phyloP scores from a whole-genome alignment of 805 yeast genomes.

The Yamadazyma scolyti region DNA sequence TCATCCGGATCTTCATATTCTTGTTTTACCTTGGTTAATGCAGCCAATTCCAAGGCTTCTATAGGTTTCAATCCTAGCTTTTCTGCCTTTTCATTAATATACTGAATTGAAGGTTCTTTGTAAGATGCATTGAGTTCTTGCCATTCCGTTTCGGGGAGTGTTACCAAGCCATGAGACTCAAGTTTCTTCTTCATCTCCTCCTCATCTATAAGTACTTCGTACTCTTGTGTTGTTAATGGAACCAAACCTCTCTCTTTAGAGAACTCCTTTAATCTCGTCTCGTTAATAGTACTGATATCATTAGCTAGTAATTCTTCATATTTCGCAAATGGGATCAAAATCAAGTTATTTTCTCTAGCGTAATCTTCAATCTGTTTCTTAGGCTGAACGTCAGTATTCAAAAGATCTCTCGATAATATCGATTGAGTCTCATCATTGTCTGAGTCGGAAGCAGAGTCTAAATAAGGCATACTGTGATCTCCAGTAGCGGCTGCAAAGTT shows the following conservation, averaged over 20 bases:
- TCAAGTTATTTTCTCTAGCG: constrained; percentile 26
- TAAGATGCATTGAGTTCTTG: constrained; percentile 15
- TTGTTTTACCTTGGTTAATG: neutral
- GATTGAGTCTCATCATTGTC: constrained; percentile 7
- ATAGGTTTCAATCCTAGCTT: constrained; percentile 15
- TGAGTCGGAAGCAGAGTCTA: constrained; percentile 26
- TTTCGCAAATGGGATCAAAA: constrained; percentile 23
- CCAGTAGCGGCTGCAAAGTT: constrained; percentile 14
- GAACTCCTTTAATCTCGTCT: constrained; percentile 19
- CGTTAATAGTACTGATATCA: constrained; percentile 18
- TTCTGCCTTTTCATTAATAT: constrained; percentile 19
- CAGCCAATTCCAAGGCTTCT: constrained; percentile 11
- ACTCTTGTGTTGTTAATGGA: constrained; percentile 22
- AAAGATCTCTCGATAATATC: constrained; percentile 7
- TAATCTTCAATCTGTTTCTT: constrained; percentile 28
- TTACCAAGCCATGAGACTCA: constrained; percentile 27
- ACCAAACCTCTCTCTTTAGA: constrained; percentile 24
- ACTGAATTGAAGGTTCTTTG: constrained; percentile 21
- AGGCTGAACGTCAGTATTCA: constrained; percentile 6
- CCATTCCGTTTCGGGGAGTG: constrained; percentile 21
- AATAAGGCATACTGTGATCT: constrained; percentile 19
- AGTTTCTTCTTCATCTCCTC: constrained; percentile 31
- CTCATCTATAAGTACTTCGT: constrained; percentile 26
- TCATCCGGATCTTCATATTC: constrained; percentile 20
- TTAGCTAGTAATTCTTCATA: constrained; percentile 27